Evolutionary conservation across 768 basidiomycete genomes (phyloP).

Genomic region (Mycena indigotica): DNA sequence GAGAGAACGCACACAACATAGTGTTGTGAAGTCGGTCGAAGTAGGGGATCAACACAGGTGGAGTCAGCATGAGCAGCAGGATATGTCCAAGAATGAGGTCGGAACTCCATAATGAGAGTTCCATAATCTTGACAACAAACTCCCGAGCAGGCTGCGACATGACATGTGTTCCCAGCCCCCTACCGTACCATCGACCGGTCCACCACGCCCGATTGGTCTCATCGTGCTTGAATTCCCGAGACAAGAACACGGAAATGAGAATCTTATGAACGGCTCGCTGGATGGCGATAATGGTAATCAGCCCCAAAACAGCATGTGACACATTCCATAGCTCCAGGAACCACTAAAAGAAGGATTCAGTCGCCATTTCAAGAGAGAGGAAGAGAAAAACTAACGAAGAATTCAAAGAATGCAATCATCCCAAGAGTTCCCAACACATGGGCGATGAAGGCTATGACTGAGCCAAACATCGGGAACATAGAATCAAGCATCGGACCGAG

Average conservation of each 20-base stretch:
- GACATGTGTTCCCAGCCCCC: constrained; percentile 85
- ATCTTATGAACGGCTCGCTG: constrained; percentile 94
- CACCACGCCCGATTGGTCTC: constrained; percentile 99
- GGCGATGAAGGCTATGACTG: constrained; percentile 88
- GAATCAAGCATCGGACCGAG: constrained; percentile 88
- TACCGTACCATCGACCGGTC: constrained; percentile 97
- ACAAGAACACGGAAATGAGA: constrained; percentile 89
- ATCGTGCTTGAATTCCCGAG: constrained; percentile 99
- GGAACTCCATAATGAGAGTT: constrained; percentile 92
- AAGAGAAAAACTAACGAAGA: constrained; percentile 64
- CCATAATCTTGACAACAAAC: constrained; percentile 97
- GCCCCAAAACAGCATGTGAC: constrained; percentile 90
- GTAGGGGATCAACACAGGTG: constrained; percentile 87
- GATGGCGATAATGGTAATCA: constrained; percentile 88
- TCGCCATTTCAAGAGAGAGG: constrained; percentile 15
- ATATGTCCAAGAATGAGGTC: constrained; percentile 89
- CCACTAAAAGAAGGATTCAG: constrained; percentile 60
- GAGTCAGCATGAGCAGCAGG: constrained; percentile 87
- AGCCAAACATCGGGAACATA: constrained; percentile 86
- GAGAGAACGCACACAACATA: constrained; percentile 70
- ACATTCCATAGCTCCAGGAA: constrained; percentile 91
- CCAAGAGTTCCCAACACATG: constrained; percentile 83
- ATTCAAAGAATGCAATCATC: constrained; percentile 93
- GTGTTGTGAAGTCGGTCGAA: constrained; percentile 90
- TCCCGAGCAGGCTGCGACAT: constrained; percentile 99